Percentiles rank a stretch among this genome's conserved stretches.
These are phyloP conservation scores for Candida buenavistaensis DNA, from an alignment of 1,139 yeast genomes.

Conservation along the genomic window DNA sequence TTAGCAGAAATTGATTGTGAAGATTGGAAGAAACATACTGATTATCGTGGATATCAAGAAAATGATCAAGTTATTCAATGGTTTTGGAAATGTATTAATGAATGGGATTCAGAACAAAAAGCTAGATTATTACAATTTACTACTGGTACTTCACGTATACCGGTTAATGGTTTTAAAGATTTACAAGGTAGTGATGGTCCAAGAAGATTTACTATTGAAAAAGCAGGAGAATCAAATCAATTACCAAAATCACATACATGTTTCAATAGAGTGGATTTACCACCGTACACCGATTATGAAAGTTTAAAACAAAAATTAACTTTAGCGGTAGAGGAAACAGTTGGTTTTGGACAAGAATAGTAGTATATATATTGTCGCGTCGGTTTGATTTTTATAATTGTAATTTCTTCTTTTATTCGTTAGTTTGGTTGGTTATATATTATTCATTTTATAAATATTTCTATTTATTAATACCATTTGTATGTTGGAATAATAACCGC, in stretches of 20 bases:
- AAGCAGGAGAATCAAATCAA: conserved; percentile 92
- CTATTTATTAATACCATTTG: too few relatives aligned
- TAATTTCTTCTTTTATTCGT: too few relatives aligned
- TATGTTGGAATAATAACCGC: too few relatives aligned
- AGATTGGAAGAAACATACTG: conserved; percentile 99
- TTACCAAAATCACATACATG: conserved; percentile 97
- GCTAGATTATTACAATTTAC: conserved; percentile 94
- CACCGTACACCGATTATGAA: conserved; percentile 76
- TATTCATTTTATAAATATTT: too few relatives aligned
- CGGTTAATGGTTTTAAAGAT: conserved; percentile 98
- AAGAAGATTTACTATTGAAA: conserved; percentile 95
- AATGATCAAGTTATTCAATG: conserved; percentile 94
- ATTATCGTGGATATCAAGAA: conserved; percentile 96
- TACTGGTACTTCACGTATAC: conserved; percentile 98
- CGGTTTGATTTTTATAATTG: not conserved
- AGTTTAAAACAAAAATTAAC: conserved; percentile 78
- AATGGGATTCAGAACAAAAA: conserved; percentile 96
- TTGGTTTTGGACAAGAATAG: conserved; percentile 94
- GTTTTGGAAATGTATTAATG: conserved; percentile 95
- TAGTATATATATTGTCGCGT: not conserved
- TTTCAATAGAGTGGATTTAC: conserved; percentile 90
- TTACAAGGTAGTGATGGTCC: conserved; percentile 99
- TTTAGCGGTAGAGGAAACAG: conserved; percentile 89
- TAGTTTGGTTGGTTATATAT: too few relatives aligned
- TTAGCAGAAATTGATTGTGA: too few relatives aligned